Evolutionary conservation across 441 rosid genomes (phyloP), one percentile per base, ranked within the genome.

Genomic region (Gossypium lobatum): DNA sequence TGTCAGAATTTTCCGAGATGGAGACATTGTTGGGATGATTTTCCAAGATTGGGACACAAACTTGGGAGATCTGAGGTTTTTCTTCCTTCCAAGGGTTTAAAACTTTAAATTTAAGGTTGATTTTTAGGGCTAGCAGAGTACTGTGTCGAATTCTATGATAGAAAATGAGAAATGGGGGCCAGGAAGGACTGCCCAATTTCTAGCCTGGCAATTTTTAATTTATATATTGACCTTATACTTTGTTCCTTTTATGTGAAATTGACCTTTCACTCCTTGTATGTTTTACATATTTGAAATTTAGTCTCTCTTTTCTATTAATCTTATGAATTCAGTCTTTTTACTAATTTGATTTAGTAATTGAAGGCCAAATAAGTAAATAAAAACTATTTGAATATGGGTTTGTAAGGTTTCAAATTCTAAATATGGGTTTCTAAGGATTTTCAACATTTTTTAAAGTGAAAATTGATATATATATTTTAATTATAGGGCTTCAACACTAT

Each of bases 1-100:
- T 66, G 86, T 76, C 77, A 85, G 86, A 81, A 75, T 58, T 55
- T 78, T 76, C 77, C 82, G 84, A 80, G 80, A 66, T 52, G 65
- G 31, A 76, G 84, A 77, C 88, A 83, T 83, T 45, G 76, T 61
- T 55, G 17, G 20, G 76, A 20, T 23, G 37, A 18, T 65, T 6
- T 25, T 39, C 46, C 61, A 59, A 58, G 76, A 70, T 69, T 50
- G 34, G 28, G 78, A 71, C 70, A 63, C 18, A 18, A 28, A 28
- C 23, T 28, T 14, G 50, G 17, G 13, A 64, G 39, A 60, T 25
- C 70, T 64, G 42, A 75, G 78, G 75, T 50, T 75, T 70, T 42
- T 11, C 18, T 55, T 57, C 11, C 23, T 57, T 9, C 53, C 13
- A 37, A 48, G 59, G 70, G 59, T 59, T 71, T 74, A 4, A 64